Evolutionary conservation across 306 rosid species (phyloP).

Genomic region (Mimosa bimucronata): DNA sequence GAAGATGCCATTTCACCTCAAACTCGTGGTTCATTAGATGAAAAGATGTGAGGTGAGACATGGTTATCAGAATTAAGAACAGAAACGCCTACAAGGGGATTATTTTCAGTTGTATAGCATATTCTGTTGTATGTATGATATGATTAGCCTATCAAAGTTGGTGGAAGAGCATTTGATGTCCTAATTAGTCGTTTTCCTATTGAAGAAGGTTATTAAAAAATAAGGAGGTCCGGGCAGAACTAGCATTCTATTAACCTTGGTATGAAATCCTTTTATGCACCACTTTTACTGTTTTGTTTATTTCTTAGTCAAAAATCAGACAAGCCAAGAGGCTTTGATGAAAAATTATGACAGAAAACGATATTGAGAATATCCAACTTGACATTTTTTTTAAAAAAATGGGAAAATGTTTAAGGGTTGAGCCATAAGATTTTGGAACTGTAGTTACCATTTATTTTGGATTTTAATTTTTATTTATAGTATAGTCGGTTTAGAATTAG

Average conservation of each 20-base stretch:
- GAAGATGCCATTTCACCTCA: not conserved
- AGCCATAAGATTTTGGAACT: not conserved
- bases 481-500: not conserved
- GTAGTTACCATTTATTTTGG: not conserved
- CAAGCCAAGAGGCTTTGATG: not conserved
- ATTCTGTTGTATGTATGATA: not conserved
- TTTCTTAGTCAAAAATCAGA: not conserved
- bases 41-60: not conserved
- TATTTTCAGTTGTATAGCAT: not conserved
- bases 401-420: not conserved
- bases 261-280: not conserved
- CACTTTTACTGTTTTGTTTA: not conserved
- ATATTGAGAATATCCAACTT: not conserved
- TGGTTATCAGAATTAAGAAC: not conserved
- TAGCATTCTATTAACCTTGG: not conserved
- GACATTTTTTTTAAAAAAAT: not conserved
- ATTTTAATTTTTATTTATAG: not conserved
- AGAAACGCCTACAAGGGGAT: not conserved
- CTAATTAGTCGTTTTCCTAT: not conserved
- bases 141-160: not conserved
- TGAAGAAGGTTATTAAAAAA: not conserved
- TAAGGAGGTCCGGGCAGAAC: not conserved
- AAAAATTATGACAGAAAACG: not conserved
- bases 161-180: slow-evolving; percentile 5
- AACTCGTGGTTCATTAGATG: not conserved